Evolutionary conservation across 2,329 filamentous ascomycete genomes (phyloP).

Genomic region (Scytalidium sp.): DNA sequence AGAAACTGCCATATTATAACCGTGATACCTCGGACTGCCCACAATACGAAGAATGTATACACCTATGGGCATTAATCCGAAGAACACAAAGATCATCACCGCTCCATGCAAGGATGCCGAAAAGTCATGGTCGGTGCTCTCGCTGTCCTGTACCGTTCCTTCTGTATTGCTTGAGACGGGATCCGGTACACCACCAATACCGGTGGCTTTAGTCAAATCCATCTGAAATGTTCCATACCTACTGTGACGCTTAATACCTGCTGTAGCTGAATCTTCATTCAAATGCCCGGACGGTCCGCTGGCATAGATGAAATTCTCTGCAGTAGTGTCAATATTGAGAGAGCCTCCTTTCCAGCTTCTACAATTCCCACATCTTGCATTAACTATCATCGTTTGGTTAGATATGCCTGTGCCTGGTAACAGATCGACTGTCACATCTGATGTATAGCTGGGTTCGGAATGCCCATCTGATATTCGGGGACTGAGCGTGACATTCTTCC

Average conservation of each 20-base stretch:
- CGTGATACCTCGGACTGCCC: constrained; percentile 52
- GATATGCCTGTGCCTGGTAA: constrained; percentile 41
- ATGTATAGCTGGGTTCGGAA: constrained; percentile 46
- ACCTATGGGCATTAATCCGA: constrained; percentile 54
- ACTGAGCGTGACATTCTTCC: constrained; percentile 52
- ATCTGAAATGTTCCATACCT: constrained; percentile 54
- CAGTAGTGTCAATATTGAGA: constrained; percentile 46
- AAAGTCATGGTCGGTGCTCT: constrained; percentile 24
- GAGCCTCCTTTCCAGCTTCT: constrained; percentile 46
- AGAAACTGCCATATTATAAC: constrained; percentile 48
- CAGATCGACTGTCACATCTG: constrained; percentile 39
- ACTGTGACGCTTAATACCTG: constrained; percentile 48
- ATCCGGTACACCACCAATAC: constrained; percentile 40
- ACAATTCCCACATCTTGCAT: constrained; percentile 51
- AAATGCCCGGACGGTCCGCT: constrained; percentile 46
- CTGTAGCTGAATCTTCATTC: constrained; percentile 38
- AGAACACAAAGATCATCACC: constrained; percentile 54
- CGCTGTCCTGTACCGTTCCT: constrained; percentile 38
- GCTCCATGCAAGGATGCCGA: constrained; percentile 29
- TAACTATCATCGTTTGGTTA: constrained; percentile 38
- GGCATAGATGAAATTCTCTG: constrained; percentile 53
- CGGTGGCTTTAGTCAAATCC: constrained; percentile 51
- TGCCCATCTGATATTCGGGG: constrained; percentile 49
- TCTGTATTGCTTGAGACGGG: constrained; percentile 19
- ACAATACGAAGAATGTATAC: constrained; percentile 50